Percentiles rank a stretch among this genome's conserved stretches.
phyloP scores from a whole-genome alignment of 2,329 filamentous ascomycete species.

The Cryphonectria carpinicola region DNA sequence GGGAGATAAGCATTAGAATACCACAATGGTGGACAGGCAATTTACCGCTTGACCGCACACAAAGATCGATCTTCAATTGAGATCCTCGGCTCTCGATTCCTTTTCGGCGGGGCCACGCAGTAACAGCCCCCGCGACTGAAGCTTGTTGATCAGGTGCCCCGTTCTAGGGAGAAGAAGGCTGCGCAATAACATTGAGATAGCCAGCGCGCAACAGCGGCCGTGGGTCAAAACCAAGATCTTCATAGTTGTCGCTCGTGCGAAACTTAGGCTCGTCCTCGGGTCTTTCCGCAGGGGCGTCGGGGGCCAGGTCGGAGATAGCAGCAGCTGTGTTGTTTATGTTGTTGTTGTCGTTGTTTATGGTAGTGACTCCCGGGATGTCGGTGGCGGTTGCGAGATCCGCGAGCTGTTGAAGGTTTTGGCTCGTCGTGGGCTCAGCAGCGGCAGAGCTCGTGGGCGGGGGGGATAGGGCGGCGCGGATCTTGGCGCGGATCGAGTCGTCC shows the following conservation, averaged over 20 bases:
- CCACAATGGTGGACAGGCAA: neutral
- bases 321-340: constrained; percentile 30
- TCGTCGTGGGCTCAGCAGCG: constrained; percentile 46
- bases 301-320: neutral
- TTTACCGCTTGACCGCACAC: neutral
- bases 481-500: constrained; percentile 59
- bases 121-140: neutral
- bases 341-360: constrained; percentile 29
- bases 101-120: neutral
- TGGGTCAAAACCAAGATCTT: constrained; percentile 48
- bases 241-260: constrained; percentile 40
- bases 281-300: neutral
- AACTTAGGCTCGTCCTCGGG: constrained; percentile 19
- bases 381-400: constrained; percentile 59
- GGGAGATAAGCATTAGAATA: neutral
- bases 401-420: constrained; percentile 62
- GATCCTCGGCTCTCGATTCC: neutral
- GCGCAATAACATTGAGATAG: constrained; percentile 39
- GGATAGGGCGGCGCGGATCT: constrained; percentile 51
- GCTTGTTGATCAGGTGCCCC: neutral
- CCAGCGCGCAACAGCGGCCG: constrained; percentile 42
- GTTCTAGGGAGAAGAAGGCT: constrained; percentile 19
- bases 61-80: neutral
- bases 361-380: constrained; percentile 35
- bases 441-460: constrained; percentile 42